Percentiles rank a stretch among this genome's conserved stretches.
Conservation (phyloP, 768 basidiomycete species). For the Tylopilus intermedius region DNA sequence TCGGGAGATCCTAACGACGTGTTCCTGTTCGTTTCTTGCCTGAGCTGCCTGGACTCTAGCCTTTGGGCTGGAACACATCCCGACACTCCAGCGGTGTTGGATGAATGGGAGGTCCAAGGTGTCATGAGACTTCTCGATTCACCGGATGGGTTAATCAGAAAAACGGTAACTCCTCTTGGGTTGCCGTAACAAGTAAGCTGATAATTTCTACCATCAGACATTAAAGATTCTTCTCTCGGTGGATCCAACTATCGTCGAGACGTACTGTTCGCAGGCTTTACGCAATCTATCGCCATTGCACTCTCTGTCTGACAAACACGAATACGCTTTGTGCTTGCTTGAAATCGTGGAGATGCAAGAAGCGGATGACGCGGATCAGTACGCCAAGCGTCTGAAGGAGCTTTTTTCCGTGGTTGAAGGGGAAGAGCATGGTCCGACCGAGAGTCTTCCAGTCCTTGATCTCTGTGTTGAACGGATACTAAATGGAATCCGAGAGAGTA, state of each 20-base stretch:
- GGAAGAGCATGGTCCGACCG: constrained; percentile 20
- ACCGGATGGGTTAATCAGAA: constrained; percentile 52
- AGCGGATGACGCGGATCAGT: constrained; percentile 50
- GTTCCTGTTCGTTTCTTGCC: constrained; percentile 62
- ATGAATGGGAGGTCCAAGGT: constrained; percentile 68
- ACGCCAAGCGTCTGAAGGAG: constrained; percentile 48
- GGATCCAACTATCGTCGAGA: constrained; percentile 53
- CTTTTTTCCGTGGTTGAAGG: constrained; percentile 38
- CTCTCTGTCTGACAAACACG: constrained; percentile 35
- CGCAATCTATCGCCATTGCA: constrained; percentile 33
- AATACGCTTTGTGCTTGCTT: constrained; percentile 44
- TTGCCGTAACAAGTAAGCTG: background rate
- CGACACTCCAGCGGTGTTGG: constrained; percentile 49
- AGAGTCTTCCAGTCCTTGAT: constrained; percentile 46
- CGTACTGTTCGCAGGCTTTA: constrained; percentile 46
- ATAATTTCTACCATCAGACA: constrained; percentile 41
- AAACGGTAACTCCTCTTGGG: constrained; percentile 41
- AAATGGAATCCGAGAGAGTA: constrained; percentile 47
- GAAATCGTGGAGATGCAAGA: constrained; percentile 49
- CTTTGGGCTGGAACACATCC: constrained; percentile 65
- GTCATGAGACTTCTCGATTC: constrained; percentile 67
- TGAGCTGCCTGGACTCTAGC: constrained; percentile 51
- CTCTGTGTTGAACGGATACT: constrained; percentile 54
- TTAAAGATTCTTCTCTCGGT: constrained; percentile 52
- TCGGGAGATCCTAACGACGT: constrained; percentile 56